phyloP scores from a whole-genome alignment of 2,329 filamentous ascomycete species.

The Rhynchosporium graminicola region DNA sequence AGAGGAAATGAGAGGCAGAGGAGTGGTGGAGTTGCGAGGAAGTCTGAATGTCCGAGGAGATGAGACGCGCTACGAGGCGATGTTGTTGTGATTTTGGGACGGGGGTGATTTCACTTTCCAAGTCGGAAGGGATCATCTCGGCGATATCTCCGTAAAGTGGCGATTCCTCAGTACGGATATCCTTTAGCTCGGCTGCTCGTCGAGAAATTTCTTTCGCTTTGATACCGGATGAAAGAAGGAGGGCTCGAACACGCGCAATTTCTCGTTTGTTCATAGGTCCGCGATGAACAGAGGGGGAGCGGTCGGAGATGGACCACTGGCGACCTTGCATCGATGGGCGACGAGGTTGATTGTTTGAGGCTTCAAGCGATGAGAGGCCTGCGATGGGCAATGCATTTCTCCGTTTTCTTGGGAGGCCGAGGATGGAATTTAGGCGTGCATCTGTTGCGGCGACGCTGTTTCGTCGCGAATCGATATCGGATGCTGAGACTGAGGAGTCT shows the following conservation, averaged over 20 bases:
- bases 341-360: constrained; percentile 29
- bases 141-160: constrained; percentile 33
- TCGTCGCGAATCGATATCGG: constrained; percentile 33
- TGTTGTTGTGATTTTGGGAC: constrained; percentile 41
- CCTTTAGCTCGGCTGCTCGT: constrained; percentile 50
- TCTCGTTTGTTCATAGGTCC: constrained; percentile 66
- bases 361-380: constrained; percentile 46
- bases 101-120: constrained; percentile 13
- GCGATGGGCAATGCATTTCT: constrained; percentile 47
- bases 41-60: constrained; percentile 49
- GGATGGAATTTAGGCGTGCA: constrained; percentile 40
- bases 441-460: constrained; percentile 34
- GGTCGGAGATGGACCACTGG: constrained; percentile 56
- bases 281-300: constrained; percentile 43
- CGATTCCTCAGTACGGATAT: constrained; percentile 28
- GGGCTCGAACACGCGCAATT: constrained; percentile 72
- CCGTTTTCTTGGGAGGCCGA: constrained; percentile 40
- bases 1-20: constrained; percentile 56
- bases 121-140: constrained; percentile 21
- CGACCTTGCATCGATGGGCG: constrained; percentile 37
- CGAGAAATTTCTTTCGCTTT: constrained; percentile 81
- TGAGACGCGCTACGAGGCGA: constrained; percentile 53
- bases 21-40: constrained; percentile 53
- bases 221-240: constrained; percentile 82
- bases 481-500: constrained; percentile 34